Conservation (phyloP, 2,329 filamentous ascomycete genomes). For the Graphiopsis chlorocephala region DNA sequence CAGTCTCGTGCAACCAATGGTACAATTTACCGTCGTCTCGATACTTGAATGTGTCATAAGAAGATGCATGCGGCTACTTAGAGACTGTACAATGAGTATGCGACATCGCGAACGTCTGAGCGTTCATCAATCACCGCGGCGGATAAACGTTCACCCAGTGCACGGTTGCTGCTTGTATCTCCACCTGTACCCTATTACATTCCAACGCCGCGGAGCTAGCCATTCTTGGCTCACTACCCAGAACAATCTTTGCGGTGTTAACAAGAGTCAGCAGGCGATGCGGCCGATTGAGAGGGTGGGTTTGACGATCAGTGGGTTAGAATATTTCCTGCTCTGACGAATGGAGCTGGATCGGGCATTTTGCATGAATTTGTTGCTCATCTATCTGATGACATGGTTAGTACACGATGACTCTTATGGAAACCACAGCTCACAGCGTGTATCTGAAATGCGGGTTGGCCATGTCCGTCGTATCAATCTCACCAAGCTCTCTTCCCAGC, state of each 20-base stretch:
- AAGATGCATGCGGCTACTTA: background rate
- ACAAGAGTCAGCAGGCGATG: background rate
- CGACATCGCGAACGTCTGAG: background rate
- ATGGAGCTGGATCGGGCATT: no score
- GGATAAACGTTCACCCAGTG: background rate
- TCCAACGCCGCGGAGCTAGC: background rate
- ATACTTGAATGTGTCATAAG: background rate
- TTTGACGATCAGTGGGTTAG: background rate
- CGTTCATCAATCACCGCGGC: background rate
- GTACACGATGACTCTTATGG: background rate
- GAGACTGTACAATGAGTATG: background rate
- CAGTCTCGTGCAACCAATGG: background rate
- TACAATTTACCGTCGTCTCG: background rate
- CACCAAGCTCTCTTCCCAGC: conserved; percentile 65
- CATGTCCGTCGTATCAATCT: conserved; percentile 69
- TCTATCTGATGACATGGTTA: background rate
- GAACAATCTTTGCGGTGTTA: background rate
- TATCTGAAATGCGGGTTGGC: conserved; percentile 32
- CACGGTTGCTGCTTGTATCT: background rate
- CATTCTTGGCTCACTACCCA: background rate
- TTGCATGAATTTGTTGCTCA: background rate
- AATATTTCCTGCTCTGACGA: background rate
- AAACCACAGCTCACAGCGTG: conserved; percentile 18
- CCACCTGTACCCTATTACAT: background rate
- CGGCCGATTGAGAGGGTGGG: background rate